Evolutionary conservation across 2,329 filamentous ascomycete genomes (phyloP).

Genomic region (Keithomyces neogunnii): DNA sequence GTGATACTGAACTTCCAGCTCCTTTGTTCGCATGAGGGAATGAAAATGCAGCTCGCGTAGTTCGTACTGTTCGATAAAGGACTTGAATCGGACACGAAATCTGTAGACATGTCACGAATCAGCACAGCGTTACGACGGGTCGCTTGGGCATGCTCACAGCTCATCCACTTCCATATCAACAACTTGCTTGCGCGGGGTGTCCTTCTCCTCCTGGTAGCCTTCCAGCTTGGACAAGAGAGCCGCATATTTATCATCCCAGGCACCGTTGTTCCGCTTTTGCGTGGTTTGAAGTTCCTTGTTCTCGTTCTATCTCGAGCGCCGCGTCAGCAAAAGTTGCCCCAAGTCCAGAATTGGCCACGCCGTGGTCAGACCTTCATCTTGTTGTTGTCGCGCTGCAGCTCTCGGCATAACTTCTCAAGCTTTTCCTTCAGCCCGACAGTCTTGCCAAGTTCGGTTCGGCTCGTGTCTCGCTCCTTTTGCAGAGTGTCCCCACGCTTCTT

Average conservation of each 20-base stretch:
- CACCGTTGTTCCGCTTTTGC: slow-evolving; percentile 72
- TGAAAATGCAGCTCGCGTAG: slow-evolving; percentile 91
- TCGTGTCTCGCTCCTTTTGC: slow-evolving; percentile 93
- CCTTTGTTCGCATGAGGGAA: slow-evolving; percentile 84
- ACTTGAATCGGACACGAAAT: slow-evolving; percentile 82
- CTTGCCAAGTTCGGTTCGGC: slow-evolving; percentile 80
- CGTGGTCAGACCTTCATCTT: slow-evolving; percentile 71
- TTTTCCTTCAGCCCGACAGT: slow-evolving; percentile 90
- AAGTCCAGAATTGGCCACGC: not conserved
- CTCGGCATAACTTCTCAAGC: slow-evolving; percentile 88
- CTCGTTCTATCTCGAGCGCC: slow-evolving; percentile 55
- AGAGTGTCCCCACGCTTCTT: slow-evolving; percentile 91
- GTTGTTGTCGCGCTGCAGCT: slow-evolving; percentile 95
- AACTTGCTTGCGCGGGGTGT: slow-evolving; percentile 70
- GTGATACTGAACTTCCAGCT: slow-evolving; percentile 89
- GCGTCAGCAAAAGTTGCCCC: slow-evolving; percentile 15
- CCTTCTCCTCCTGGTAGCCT: slow-evolving; percentile 79
- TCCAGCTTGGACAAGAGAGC: slow-evolving; percentile 76
- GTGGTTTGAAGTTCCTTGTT: slow-evolving; percentile 85
- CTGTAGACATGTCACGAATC: slow-evolving; percentile 32
- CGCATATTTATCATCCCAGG: slow-evolving; percentile 79
- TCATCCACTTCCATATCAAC: slow-evolving; percentile 86
- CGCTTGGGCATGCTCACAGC: slow-evolving; percentile 46
- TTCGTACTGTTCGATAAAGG: slow-evolving; percentile 94
- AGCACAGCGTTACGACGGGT: too few relatives aligned